Evolutionary conservation across 164 flowering plant genomes (phyloP), one percentile per base, ranked within the genome.

Genomic region (Annona cherimola): DNA sequence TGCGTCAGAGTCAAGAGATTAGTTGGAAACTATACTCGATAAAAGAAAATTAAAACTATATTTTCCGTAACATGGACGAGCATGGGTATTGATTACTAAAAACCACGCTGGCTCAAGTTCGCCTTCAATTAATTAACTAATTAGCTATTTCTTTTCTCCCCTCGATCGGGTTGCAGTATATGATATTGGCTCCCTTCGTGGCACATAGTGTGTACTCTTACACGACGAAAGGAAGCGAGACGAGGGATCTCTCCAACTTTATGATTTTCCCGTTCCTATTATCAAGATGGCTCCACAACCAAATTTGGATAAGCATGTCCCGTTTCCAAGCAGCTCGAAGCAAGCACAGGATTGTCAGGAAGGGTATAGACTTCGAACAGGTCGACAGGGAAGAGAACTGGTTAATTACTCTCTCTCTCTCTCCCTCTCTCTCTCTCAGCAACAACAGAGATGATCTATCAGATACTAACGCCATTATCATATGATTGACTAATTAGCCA

Each of bases 321-420:
- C 78, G 78, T 39, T 71, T 71, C 71, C 78, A 76, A 61, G 71
- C 64, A 4, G 77, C 74, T n/a, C 55, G 74, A 66, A 70, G 69
- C 46, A 72, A 61, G 35, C 79, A 78, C 70, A 59, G 73, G 44
- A 80, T 82, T 45, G 73, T 76, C 42, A 79, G 71, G 5, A 80
- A 55, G 64, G 62, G 76, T 61, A 74, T 84, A 26, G 86, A 84
- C 5, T 84, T 81, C 42, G 82, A 84, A 39, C 86, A 84, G 73
- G 86, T 84, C 41, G 86, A 82, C 66, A 59, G 84, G 69, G 86
- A 83, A 69, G 74, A 79, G 44, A 73, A 78, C 75, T 83, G 86
- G 86, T 75, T 19, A 59, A 61, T 59, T 18, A 54, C 14, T 1
- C 63, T 61, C 26, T 8, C 12, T 60, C 0, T 18, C 63, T 60